Base-by-base conservation (phyloP, 2,329 filamentous ascomycete genomes). In the Hypoxylon sp. region DNA sequence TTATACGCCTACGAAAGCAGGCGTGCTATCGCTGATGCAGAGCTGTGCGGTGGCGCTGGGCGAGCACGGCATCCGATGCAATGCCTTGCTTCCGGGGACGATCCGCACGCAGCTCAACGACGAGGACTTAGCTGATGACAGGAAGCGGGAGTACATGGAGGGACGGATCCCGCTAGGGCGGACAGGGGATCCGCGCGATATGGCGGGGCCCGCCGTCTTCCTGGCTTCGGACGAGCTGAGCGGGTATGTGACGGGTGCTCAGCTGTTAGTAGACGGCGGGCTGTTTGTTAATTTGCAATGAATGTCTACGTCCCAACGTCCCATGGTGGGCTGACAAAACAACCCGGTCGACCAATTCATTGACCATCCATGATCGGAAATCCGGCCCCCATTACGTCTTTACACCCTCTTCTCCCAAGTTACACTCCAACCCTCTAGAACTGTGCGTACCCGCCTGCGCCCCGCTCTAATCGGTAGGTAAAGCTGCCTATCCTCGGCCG, bases 1-100 rank as follows among this genome's bases (percentile, higher is more conserved):
- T 76, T 97, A 96, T 79, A 96, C 93, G 14, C 92, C 93, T 8
- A 96, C 93, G 14, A 97, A 97, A 79, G 93, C 93, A 0, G 93
- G 92, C 2, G 85, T 97, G 2, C 76, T 92, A 37, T 91, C 88
- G 48, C 83, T 97, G 46, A 96, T 96, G 87, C 93, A 97, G 81
- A 93, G 90, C 69, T 89, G 88, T 37, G 93, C 93, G 0, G 91
- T 92, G 32, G 92, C 93, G 7, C 79, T 97, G 46, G 93, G 93
- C 0, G 85, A 87, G 74, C 86, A 96, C 77, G 83, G 84, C 4
- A 94, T 97, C 58, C 81, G 93, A 55, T 96, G 93, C 77, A 97
- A 97, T 77, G 92, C 93, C 1, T 79, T 97, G 58, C 80, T 97
- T 12, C 93, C 93, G 0, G 93, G 93, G 0, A 96, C 93, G 0